Evolutionary conservation across 352 stramenopile genomes (phyloP).

Genomic region (Phytophthora multivora): DNA sequence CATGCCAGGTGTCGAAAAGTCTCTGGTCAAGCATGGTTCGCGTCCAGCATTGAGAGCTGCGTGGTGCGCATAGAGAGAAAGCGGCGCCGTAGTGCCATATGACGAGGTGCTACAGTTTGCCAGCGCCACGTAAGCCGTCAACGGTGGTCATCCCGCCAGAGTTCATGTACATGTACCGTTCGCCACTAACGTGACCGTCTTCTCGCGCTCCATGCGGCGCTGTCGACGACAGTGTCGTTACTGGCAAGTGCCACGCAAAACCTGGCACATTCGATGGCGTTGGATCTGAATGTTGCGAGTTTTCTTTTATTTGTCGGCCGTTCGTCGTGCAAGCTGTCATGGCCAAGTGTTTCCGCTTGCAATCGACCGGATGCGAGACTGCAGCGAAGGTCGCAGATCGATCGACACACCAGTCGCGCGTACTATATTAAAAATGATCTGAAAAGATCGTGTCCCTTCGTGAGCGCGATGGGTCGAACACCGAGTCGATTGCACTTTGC

Average conservation of each 20-base stretch:
- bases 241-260: constrained; percentile 2
- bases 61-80: constrained; percentile 13
- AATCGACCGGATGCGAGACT: constrained; percentile 9
- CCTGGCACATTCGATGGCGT: neutral
- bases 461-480: constrained; percentile 4
- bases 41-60: constrained; percentile 15
- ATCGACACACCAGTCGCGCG: neutral
- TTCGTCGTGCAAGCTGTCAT: constrained; percentile 4
- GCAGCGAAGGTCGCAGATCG: constrained; percentile 3
- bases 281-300: constrained; percentile 10
- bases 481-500: neutral
- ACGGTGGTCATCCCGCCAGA: constrained; percentile 11
- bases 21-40: constrained; percentile 9
- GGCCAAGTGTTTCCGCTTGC: constrained; percentile 25
- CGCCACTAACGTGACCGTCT: constrained; percentile 20
- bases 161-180: neutral
- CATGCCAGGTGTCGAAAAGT: constrained; percentile 12
- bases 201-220: constrained; percentile 17
- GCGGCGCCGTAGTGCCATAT: constrained; percentile 13
- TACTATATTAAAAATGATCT: constrained; percentile 12
- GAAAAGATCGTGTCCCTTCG: constrained; percentile 13
- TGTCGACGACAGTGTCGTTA: constrained; percentile 4
- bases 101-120: constrained; percentile 3
- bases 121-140: constrained; percentile 4
- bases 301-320: constrained; percentile 3